A percentile compares a stretch with the other conserved stretches of the same genome.
Conservation (phyloP, 352 stramenopile genomes). For the Globisporangium alternatum region DNA sequence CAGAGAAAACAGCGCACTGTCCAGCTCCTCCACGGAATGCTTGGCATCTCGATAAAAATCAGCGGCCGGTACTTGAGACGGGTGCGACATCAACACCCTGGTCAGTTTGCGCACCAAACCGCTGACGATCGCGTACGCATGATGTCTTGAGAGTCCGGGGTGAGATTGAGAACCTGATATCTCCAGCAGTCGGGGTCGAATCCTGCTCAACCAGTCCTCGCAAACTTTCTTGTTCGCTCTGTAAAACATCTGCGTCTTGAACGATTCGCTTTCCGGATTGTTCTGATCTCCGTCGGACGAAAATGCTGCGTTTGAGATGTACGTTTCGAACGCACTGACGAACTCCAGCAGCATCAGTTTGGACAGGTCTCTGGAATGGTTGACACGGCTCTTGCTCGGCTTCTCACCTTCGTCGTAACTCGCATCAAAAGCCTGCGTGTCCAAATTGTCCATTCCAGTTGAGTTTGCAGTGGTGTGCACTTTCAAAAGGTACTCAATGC, state of each 20-base stretch:
- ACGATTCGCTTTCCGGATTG: constrained; percentile 40
- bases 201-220: constrained; percentile 67
- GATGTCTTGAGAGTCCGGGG: constrained; percentile 37
- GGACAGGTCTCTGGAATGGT: constrained; percentile 13
- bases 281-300: constrained; percentile 18
- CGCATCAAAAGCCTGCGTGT: not conserved
- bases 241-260: constrained; percentile 53
- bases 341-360: constrained; percentile 57
- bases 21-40: constrained; percentile 37
- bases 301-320: constrained; percentile 34
- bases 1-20: constrained; percentile 41
- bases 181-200: constrained; percentile 47
- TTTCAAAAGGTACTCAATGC: constrained; percentile 65
- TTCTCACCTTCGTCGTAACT: not conserved
- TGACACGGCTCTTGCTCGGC: not conserved
- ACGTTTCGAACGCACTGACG: constrained; percentile 44
- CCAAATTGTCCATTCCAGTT: not conserved
- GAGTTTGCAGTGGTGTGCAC: constrained; percentile 21
- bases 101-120: constrained; percentile 36
- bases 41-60: constrained; percentile 27
- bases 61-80: constrained; percentile 14
- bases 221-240: constrained; percentile 64
- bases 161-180: constrained; percentile 30
- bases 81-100: constrained; percentile 23
- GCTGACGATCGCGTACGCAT: constrained; percentile 40